Evolutionary conservation across 1,139 yeast species (phyloP).

Genomic region (Cylindricascospora bacillispora): DNA sequence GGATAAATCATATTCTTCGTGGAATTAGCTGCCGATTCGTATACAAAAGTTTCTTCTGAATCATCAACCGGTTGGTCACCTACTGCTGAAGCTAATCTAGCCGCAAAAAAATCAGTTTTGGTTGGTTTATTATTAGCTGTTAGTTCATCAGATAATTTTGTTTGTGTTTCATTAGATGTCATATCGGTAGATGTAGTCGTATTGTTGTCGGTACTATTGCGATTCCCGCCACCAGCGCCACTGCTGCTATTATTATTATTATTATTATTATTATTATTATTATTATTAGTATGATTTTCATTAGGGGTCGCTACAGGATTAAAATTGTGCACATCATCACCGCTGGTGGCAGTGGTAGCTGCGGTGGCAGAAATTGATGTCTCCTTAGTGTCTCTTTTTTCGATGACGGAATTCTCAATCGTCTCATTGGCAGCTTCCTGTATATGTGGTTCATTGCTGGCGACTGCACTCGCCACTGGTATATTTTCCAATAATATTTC

Average conservation of each 20-base stretch:
- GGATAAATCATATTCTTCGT: conserved; percentile 26
- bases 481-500: conserved; percentile 11
- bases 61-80: conserved; percentile 81
- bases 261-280: conserved; percentile 1
- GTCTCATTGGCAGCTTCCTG: conserved; percentile 1
- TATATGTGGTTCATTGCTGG: neutral
- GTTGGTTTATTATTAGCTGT: conserved; percentile 29
- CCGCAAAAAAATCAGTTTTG: conserved; percentile 87
- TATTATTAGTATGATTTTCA: neutral
- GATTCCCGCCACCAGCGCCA: conserved; percentile 1
- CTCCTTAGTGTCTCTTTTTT: neutral
- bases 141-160: conserved; percentile 3
- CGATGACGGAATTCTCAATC: conserved; percentile 1
- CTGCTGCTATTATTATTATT: conserved; percentile 1
- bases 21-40: conserved; percentile 42
- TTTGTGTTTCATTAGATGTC: conserved; percentile 2
- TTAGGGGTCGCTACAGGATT: neutral
- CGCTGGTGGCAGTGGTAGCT: no score
- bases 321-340: neutral
- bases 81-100: conserved; percentile 85
- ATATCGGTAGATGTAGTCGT: conserved; percentile 4
- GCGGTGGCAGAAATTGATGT: no score
- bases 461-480: conserved; percentile 1
- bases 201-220: conserved; percentile 2
- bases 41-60: conserved; percentile 88